Evolutionary conservation across 192 early-diverging fungal species (phyloP).

Genomic region (Backusella mclennaniae): DNA sequence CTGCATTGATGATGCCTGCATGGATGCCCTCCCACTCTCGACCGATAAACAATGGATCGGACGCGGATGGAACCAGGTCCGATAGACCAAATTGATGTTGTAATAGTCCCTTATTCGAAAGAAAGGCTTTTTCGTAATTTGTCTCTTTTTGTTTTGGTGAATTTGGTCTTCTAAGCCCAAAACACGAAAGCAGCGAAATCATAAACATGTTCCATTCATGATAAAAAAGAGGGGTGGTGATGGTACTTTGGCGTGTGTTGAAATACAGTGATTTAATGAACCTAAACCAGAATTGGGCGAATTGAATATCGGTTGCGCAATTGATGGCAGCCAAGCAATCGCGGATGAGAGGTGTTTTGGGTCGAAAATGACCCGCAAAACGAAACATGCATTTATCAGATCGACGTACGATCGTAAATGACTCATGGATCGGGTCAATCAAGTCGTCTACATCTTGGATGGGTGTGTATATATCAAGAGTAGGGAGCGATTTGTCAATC

Average conservation of each 20-base stretch:
- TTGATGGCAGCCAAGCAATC: constrained; percentile 17
- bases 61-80: no score
- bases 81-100: neutral
- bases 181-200: neutral
- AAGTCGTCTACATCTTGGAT: neutral
- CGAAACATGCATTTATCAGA: neutral
- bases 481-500: neutral
- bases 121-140: neutral
- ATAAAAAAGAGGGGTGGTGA: neutral
- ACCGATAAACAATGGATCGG: neutral
- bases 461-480: neutral
- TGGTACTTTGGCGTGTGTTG: neutral
- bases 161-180: neutral
- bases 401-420: neutral
- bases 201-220: constrained; percentile 14
- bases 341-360: neutral
- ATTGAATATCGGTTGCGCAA: neutral
- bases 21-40: neutral
- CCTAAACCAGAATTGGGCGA: constrained; percentile 5
- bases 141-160: neutral
- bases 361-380: neutral
- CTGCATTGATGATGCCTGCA: neutral
- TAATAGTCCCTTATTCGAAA: neutral
- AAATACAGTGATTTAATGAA: neutral
- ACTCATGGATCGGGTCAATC: neutral